phyloP scores from a whole-genome alignment of 1,284 basidiomycete genomes.

The Trichosporon sp. region DNA sequence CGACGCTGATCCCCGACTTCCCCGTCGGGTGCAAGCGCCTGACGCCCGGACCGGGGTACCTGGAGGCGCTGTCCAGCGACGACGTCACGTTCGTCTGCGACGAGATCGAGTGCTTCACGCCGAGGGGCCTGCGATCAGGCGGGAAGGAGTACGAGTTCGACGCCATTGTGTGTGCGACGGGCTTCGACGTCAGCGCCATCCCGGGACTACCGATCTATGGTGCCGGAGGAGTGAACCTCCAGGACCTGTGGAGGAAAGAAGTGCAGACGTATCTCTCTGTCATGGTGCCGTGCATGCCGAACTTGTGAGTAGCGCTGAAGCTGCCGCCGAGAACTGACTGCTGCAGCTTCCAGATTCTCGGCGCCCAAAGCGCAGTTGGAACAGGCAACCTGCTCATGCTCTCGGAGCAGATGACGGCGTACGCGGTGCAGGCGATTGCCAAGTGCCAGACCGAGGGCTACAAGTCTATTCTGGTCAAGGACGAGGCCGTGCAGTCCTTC shows the following conservation, averaged over 20 bases:
- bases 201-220: slow-evolving; percentile 34
- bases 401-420: slow-evolving; percentile 19
- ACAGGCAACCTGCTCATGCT: slow-evolving; percentile 18
- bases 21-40: slow-evolving; percentile 37
- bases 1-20: slow-evolving; percentile 23
- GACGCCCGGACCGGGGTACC: slow-evolving; percentile 43
- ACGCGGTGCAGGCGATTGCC: slow-evolving; percentile 17
- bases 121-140: slow-evolving; percentile 25
- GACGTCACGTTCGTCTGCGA: slow-evolving; percentile 31
- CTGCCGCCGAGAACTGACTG: neutral
- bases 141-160: slow-evolving; percentile 28
- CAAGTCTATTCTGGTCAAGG: slow-evolving; percentile 26
- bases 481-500: slow-evolving; percentile 31
- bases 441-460: slow-evolving; percentile 17
- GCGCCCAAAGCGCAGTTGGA: slow-evolving; percentile 11
- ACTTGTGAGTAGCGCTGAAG: slow-evolving; percentile 14
- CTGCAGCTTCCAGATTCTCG: slow-evolving; percentile 16
- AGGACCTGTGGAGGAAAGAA: slow-evolving; percentile 35
- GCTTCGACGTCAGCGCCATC: slow-evolving; percentile 33
- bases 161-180: slow-evolving; percentile 35
- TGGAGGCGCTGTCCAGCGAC: slow-evolving; percentile 34
- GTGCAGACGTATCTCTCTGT: slow-evolving; percentile 32
- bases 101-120: slow-evolving; percentile 26
- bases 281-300: slow-evolving; percentile 34
- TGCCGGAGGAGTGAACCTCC: slow-evolving; percentile 28